Percentiles rank a stretch among this genome's conserved stretches.
Evolutionary conservation across 805 yeast species (phyloP).

Genomic region (Candida insectalens): DNA sequence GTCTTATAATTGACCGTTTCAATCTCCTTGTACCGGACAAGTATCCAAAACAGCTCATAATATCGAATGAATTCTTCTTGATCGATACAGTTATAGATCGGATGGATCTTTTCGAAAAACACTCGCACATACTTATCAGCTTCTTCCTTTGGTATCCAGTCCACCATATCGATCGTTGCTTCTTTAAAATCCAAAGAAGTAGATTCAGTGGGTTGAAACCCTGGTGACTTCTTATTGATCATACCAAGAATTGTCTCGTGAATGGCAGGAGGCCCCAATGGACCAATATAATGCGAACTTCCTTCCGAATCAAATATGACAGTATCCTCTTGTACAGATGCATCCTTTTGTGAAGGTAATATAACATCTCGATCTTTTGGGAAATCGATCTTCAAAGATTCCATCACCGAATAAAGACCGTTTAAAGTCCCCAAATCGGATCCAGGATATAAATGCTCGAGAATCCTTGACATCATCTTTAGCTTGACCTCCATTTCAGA

Average conservation of each 20-base stretch:
- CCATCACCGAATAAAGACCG: background rate
- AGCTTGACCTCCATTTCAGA: background rate
- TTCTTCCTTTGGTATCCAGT: slow-evolving; percentile 2
- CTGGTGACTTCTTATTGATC: background rate
- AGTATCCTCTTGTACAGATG: slow-evolving; percentile 1
- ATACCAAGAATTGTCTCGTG: slow-evolving; percentile 3
- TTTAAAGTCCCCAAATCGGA: background rate
- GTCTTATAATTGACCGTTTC: background rate
- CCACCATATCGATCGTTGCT: background rate
- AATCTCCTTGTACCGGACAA: slow-evolving; percentile 1
- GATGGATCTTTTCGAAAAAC: slow-evolving; percentile 5
- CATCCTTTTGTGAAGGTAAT: background rate
- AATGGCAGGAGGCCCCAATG: background rate
- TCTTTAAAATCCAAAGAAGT: background rate
- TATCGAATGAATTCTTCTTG: slow-evolving; percentile 3
- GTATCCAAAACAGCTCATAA: slow-evolving; percentile 5
- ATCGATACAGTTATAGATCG: slow-evolving; percentile 4
- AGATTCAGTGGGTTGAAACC: background rate
- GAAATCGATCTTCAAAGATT: background rate
- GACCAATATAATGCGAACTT: slow-evolving; percentile 1
- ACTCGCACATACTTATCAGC: slow-evolving; percentile 3
- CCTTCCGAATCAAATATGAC: background rate
- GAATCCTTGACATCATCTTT: background rate
- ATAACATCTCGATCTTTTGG: background rate
- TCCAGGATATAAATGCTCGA: background rate